Evolutionary conservation across 106 monocot genomes (phyloP).

Genomic region (Amphibolis antarctica): DNA sequence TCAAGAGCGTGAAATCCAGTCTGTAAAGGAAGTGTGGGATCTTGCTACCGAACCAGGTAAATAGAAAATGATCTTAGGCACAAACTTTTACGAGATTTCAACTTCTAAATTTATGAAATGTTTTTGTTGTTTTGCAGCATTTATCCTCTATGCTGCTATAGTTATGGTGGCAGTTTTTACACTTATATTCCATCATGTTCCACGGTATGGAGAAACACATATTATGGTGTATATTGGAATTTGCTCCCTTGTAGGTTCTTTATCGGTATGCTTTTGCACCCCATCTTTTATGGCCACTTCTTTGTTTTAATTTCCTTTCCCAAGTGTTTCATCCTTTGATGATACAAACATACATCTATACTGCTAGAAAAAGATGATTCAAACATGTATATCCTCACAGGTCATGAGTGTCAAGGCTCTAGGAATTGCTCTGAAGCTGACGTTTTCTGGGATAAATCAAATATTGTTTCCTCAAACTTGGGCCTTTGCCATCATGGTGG

Average conservation of each 20-base stretch:
- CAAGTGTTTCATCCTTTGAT: background rate
- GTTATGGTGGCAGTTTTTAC: constrained; percentile 37
- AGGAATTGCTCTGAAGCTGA: constrained; percentile 78
- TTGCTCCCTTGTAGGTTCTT: constrained; percentile 76
- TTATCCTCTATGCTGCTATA: constrained; percentile 43
- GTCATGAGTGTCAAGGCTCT: constrained; percentile 91
- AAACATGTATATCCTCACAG: constrained; percentile 23
- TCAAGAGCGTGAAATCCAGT: constrained; percentile 59
- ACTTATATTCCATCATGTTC: constrained; percentile 58
- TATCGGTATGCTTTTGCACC: constrained; percentile 58
- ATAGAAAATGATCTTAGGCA: background rate
- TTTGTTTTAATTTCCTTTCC: background rate
- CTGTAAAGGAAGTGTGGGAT: constrained; percentile 67
- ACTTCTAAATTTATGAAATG: background rate
- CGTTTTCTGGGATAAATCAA: constrained; percentile 83
- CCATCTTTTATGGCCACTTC: constrained; percentile 13
- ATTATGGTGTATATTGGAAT: constrained; percentile 81
- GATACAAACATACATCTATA: no score
- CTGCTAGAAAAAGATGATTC: no score
- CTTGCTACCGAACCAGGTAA: constrained; percentile 71
- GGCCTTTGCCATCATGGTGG: constrained; percentile 57
- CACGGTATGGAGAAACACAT: constrained; percentile 73
- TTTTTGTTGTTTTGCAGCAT: constrained; percentile 32
- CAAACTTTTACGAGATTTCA: background rate
- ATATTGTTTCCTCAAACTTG: constrained; percentile 70